These are phyloP conservation scores for Fragilaria crotonensis DNA, from an alignment of 108 stramenopile species.

Conservation along the genomic window DNA sequence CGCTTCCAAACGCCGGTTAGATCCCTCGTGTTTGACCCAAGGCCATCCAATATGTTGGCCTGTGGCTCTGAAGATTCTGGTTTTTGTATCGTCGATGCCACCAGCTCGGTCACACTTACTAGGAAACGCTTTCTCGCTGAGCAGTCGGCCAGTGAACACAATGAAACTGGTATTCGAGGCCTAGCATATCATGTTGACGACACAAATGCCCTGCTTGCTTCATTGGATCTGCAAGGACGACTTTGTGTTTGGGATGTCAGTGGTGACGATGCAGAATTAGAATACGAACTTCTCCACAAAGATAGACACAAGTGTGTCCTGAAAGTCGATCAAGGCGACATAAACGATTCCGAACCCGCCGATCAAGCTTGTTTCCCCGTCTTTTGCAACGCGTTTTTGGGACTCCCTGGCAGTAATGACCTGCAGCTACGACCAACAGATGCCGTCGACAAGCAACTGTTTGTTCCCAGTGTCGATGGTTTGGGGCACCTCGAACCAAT, in stretches of 20 bases:
- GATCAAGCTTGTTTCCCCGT: slow-evolving; percentile 46
- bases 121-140: neutral
- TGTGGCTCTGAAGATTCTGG: slow-evolving; percentile 54
- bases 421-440: slow-evolving; percentile 31
- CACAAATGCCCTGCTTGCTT: slow-evolving; percentile 15
- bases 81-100: slow-evolving; percentile 40
- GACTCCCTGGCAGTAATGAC: slow-evolving; percentile 35
- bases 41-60: slow-evolving; percentile 33
- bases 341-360: slow-evolving; percentile 40
- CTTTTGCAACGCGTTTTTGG: slow-evolving; percentile 4
- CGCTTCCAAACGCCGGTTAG: slow-evolving; percentile 50
- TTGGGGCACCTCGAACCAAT: slow-evolving; percentile 55
- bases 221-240: slow-evolving; percentile 62
- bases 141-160: slow-evolving; percentile 11
- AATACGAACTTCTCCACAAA: slow-evolving; percentile 28
- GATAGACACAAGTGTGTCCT: slow-evolving; percentile 24
- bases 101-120: slow-evolving; percentile 10
- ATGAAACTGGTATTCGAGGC: slow-evolving; percentile 38
- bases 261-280: slow-evolving; percentile 10
- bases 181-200: slow-evolving; percentile 16
- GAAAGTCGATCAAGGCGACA: slow-evolving; percentile 47
- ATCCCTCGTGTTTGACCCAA: slow-evolving; percentile 48
- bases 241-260: slow-evolving; percentile 44
- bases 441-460: neutral
- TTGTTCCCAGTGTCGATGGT: slow-evolving; percentile 4